Conservation (phyloP, 169 alveolate genomes). For the Toxoplasma gondii region DNA sequence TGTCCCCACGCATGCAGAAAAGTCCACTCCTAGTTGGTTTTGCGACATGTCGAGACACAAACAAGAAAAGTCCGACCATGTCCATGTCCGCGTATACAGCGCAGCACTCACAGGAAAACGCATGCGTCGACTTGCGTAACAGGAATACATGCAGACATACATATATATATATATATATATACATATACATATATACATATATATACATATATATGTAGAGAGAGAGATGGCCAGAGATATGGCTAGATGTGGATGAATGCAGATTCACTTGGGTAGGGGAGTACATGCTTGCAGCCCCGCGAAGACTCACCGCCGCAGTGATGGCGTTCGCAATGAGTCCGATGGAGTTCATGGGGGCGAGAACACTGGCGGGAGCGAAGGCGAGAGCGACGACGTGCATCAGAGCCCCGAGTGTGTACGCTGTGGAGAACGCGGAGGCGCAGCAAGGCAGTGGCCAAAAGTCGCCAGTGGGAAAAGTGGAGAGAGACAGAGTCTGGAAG, state of each 20-base stretch:
- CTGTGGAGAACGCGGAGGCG: slow-evolving; percentile 8
- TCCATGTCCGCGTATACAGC: too few species aligned
- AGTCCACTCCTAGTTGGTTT: too few species aligned
- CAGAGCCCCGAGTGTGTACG: slow-evolving; percentile 80
- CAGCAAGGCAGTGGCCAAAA: background rate
- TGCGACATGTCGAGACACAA: too few species aligned
- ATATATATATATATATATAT: background rate
- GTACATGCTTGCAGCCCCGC: too few species aligned
- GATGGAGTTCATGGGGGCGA: slow-evolving; percentile 86
- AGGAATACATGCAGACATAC: background rate
- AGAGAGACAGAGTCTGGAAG: background rate
- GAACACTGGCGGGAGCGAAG: slow-evolving; percentile 86
- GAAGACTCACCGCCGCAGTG: slow-evolving; percentile 79
- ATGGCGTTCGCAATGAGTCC: slow-evolving; percentile 85
- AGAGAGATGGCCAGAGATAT: background rate
- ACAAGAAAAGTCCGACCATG: too few species aligned
- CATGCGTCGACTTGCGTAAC: background rate
- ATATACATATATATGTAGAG: background rate
- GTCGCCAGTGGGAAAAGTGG: background rate
- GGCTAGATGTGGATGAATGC: background rate
- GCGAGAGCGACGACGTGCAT: slow-evolving; percentile 84
- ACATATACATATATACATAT: background rate
- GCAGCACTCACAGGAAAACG: too few species aligned
- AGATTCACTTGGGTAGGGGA: background rate
- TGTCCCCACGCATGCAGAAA: too few species aligned